Base-by-base conservation (phyloP, 2,329 filamentous ascomycete genomes). In the Diplodia corticola region DNA sequence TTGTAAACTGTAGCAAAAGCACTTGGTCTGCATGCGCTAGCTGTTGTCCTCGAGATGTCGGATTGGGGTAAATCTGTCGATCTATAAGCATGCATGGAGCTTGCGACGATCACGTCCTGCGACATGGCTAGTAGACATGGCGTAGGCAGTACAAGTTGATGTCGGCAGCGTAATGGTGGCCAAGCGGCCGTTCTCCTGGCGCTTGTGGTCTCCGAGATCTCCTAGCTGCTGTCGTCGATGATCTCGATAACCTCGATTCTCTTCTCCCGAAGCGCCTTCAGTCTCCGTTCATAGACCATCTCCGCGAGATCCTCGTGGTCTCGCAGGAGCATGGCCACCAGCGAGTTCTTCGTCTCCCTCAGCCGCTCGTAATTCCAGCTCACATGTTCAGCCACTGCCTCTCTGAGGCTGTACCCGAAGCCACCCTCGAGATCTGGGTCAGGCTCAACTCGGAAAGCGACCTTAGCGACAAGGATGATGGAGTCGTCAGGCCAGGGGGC, bases 241-340 rank as follows among this genome's bases (percentile, higher is more conserved):
- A 60, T 60, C 37, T 46, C 55, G 1, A 60, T 30, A 1, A 60
- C 17, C 9, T 48, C 37, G 2, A 48, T 15, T 40, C 33, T 22
- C 17, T 48, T 63, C 12, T 35, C 46, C 44, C 59, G 26, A 3
- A 63, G 20, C 15, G 9, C 13, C 13, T 20, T 12, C 12, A 40
- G 13, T 46, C 26, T 63, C 28, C 20, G 3, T 1, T 28, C 46
- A 13, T 63, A 63, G 2, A 63, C 59, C 46, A 37, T 49, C 37
- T 63, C 44, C 46, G 59, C 59, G 7, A 63, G 37, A 40, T 63
- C 59, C 59, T 63, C 59, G 5, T 63, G 59, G 5, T 63, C 59
- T 20, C n/a, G 15, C 0, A 63, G 26, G 13, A 63, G n/a, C 20
- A 22, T 37, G 1, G 59, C 26, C 2, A 63, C 15, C 20, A 51